A percentile compares a stretch with the other conserved stretches of the same genome.
Conservation (phyloP, 257 asterid genomes). For the Solanum tarapatanum region DNA sequence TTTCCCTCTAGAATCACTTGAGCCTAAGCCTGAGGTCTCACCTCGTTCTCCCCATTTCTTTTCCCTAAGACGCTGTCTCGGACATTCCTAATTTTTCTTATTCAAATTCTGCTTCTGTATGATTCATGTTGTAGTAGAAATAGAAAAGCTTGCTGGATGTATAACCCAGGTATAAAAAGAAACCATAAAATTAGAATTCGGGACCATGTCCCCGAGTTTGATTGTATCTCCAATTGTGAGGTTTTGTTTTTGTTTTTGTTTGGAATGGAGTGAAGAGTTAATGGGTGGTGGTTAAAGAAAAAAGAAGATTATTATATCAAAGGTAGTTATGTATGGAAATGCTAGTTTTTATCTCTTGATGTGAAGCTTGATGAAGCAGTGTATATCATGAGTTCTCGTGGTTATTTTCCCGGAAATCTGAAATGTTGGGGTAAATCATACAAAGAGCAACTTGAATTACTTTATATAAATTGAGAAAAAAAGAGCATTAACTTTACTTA, state of each 20-base stretch:
- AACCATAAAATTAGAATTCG: background rate
- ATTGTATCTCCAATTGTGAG: background rate
- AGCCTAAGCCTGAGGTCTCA: slow-evolving; percentile 18
- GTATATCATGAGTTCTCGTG: background rate
- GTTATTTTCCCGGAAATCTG: background rate
- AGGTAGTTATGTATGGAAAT: background rate
- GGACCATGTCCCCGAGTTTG: background rate
- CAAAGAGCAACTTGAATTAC: background rate
- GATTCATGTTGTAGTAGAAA: background rate
- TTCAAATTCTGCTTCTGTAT: background rate
- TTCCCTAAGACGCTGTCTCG: slow-evolving; percentile 33
- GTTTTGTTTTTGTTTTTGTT: background rate
- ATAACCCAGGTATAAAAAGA: background rate
- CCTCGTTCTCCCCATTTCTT: slow-evolving; percentile 11
- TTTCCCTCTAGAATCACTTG: slow-evolving; percentile 25
- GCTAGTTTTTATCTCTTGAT: background rate
- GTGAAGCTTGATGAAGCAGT: background rate
- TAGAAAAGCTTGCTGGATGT: background rate
- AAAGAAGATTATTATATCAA: background rate
- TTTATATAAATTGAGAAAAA: too few species aligned
- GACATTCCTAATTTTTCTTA: background rate
- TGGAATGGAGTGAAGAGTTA: background rate
- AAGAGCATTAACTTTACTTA: too few species aligned
- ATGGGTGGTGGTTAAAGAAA: background rate
- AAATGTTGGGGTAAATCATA: background rate